Percentiles rank a stretch among this genome's conserved stretches.
Conservation (phyloP, 139 green algal genomes). For the Ostreobium quekettii region DNA sequence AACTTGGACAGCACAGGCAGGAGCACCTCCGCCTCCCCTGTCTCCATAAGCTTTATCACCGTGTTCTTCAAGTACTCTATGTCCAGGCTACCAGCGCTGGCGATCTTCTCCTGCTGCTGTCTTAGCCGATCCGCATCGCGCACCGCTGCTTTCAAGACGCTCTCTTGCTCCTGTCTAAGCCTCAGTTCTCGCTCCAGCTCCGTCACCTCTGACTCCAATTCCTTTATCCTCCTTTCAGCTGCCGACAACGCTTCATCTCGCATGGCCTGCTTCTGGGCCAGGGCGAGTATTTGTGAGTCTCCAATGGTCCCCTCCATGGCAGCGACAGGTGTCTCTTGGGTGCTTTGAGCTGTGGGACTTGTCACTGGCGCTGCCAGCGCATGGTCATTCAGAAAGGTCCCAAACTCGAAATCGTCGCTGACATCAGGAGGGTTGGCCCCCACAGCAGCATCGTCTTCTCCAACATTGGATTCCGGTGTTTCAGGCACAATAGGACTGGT, state of each 20-base stretch:
- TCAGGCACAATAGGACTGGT: background rate
- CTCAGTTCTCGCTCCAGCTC: slow-evolving; percentile 14
- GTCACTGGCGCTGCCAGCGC: background rate
- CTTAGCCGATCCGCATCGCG: slow-evolving; percentile 10
- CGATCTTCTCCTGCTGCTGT: background rate
- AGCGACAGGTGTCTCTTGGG: background rate
- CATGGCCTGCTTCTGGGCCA: slow-evolving; percentile 9
- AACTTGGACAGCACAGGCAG: slow-evolving; percentile 15
- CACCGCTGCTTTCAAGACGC: slow-evolving; percentile 1
- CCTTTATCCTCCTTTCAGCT: background rate
- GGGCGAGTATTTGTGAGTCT: slow-evolving; percentile 8
- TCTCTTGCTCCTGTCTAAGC: slow-evolving; percentile 4
- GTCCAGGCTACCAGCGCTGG: background rate
- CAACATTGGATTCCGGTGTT: background rate
- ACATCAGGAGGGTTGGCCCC: background rate
- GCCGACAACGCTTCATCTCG: slow-evolving; percentile 5
- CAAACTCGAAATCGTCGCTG: background rate
- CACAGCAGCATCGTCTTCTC: background rate
- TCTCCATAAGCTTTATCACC: slow-evolving; percentile 16
- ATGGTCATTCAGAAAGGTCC: background rate
- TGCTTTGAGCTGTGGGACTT: background rate
- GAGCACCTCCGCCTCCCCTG: slow-evolving; percentile 13
- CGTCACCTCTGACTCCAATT: background rate
- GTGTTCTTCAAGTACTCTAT: slow-evolving; percentile 18
- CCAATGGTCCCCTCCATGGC: background rate